Evolutionary conservation across 768 basidiomycete species (phyloP), one percentile per base, ranked within the genome.

Genomic region (Mycena chlorophos): DNA sequence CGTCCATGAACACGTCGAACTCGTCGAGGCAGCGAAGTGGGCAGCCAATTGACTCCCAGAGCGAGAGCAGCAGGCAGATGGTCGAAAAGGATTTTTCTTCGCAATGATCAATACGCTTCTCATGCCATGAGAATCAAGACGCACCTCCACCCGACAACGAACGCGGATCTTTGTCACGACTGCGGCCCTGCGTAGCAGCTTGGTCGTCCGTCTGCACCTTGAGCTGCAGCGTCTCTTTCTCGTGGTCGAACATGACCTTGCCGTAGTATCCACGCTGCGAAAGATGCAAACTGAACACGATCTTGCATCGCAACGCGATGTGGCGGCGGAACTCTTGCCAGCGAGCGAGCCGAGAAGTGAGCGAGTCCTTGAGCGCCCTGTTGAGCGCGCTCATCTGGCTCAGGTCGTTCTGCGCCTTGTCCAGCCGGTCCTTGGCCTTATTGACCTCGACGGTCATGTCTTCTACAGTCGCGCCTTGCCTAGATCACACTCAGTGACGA

Each of bases 1-100:
- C 91, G 67, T 95, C 93, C 91, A 98, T 94, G 77, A 96, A 98
- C 10, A 98, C 96, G 64, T 98, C 96, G 67, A 97, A 99, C 69
- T 99, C 97, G 65, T 99, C 89, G 22, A 98, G 83, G 66, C 96
- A 98, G 55, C 97, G 79, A 43, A 99, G 77, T 1, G 97, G 97
- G 67, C 95, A 95, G 1, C 91, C 89, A 53, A 95, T 94, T 16
- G 92, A 87, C 65, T 97, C 91, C 97, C 97, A 99, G 42, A 99
- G 77, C 3, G 97, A 87, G n/a, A 98, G 75, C 45, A 99, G 75
- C 49, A 99, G 71, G 63, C 94, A 95, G 59, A 98, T 93, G 1
- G 96, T 98, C 5, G 94, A 91, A 73, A 97, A 99, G 5, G 92
- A 95, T 71, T 97, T 96, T 70, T 98, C n/a, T n/a, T n/a, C n/a